Conservation (phyloP, 1,284 basidiomycete genomes). For the Trichosporon asahii region DNA sequence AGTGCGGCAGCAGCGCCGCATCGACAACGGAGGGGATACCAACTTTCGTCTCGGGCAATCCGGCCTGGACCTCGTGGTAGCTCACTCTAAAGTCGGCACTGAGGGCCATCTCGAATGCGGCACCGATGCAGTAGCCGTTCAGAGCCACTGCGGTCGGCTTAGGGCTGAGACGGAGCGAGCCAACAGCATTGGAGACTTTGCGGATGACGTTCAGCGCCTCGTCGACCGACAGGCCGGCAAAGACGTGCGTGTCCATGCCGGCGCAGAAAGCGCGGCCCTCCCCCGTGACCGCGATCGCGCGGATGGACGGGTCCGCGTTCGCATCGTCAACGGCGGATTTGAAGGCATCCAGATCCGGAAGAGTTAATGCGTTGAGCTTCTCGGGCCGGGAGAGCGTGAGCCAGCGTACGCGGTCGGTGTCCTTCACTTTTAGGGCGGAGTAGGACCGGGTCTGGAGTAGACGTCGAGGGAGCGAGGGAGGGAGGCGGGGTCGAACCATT, state of each 20-base stretch:
- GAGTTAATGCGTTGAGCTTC: conserved; percentile 20
- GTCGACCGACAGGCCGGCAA: conserved; percentile 11
- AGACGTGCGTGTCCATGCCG: conserved; percentile 24
- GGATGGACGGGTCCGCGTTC: conserved; percentile 9
- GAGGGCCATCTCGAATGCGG: conserved; percentile 27
- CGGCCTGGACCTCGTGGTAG: conserved; percentile 2
- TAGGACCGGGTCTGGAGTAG: neutral
- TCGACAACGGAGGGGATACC: conserved; percentile 24
- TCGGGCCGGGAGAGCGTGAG: conserved; percentile 20
- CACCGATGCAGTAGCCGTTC: conserved; percentile 22
- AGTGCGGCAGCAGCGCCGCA: conserved; percentile 19
- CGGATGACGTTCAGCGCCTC: conserved; percentile 14
- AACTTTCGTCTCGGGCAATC: conserved; percentile 25
- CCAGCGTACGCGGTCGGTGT: conserved; percentile 16
- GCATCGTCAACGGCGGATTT: conserved; percentile 15
- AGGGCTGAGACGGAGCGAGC: conserved; percentile 16
- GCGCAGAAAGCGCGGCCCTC: conserved; percentile 18
- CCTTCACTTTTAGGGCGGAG: conserved; percentile 12
- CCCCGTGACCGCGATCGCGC: conserved; percentile 21
- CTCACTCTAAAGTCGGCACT: conserved; percentile 22
- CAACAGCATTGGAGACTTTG: conserved; percentile 18
- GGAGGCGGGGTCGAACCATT: neutral
- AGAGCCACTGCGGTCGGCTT: conserved; percentile 24
- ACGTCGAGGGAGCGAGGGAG: neutral
- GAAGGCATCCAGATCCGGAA: conserved; percentile 18